These are phyloP conservation scores for Lichtheimia corymbifera DNA, from an alignment of 371 early-diverging fungal species.

Conservation along the genomic window DNA sequence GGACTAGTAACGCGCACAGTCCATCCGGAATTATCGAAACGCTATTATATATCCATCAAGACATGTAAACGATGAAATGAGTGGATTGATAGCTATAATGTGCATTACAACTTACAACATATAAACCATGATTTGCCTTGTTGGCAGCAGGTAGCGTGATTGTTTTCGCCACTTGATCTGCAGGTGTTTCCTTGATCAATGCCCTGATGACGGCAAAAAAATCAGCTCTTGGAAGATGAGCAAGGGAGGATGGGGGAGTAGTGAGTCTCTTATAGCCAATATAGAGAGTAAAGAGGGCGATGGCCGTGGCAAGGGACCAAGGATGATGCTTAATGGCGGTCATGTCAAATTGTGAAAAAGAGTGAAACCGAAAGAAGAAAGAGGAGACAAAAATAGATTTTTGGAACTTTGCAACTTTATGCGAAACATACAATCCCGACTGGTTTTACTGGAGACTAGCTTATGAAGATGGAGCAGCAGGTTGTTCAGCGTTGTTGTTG, in stretches of 20 bases:
- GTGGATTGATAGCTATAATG: too few relatives aligned
- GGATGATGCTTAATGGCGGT: too few relatives aligned
- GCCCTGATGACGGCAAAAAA: slow-evolving; percentile 7
- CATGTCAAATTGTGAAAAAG: too few relatives aligned
- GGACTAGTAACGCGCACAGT: slow-evolving; percentile 22
- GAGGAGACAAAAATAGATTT: too few relatives aligned
- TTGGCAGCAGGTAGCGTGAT: slow-evolving; percentile 8
- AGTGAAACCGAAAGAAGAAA: too few relatives aligned
- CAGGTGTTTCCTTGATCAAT: background rate
- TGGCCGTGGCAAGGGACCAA: background rate
- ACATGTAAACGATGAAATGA: too few relatives aligned
- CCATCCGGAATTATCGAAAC: slow-evolving; percentile 21
- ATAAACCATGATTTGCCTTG: slow-evolving; percentile 5
- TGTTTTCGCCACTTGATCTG: slow-evolving; percentile 4
- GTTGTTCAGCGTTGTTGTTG: too few relatives aligned
- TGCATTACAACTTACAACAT: slow-evolving; percentile 4
- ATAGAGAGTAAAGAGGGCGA: background rate
- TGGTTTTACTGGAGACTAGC: too few relatives aligned
- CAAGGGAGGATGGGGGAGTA: slow-evolving; percentile 2
- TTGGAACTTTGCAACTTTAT: too few relatives aligned
- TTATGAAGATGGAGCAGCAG: too few relatives aligned
- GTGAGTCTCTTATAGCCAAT: slow-evolving; percentile 1
- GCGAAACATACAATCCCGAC: too few relatives aligned
- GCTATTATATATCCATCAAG: background rate
- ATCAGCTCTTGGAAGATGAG: slow-evolving; percentile 14